phyloP scores from a whole-genome alignment of 139 green algal species.

The Chlamydomonas incerta region DNA sequence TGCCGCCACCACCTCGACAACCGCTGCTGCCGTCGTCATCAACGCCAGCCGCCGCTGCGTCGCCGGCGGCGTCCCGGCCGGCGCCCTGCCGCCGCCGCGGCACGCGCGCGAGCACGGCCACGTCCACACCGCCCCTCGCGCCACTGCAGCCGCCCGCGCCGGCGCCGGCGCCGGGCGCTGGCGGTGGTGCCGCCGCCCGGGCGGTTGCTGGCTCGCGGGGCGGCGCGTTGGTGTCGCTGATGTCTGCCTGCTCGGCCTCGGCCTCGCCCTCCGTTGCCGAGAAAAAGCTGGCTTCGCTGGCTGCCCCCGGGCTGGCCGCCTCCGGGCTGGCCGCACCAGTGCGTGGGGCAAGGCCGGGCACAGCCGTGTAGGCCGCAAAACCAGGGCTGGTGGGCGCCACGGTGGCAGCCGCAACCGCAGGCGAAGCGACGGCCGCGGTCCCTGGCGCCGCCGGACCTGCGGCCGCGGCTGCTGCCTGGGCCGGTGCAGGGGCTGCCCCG shows the following conservation, averaged over 20 bases:
- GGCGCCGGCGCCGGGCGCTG: neutral
- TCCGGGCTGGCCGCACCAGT: neutral
- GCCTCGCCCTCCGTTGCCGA: neutral
- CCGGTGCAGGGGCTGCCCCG: no score
- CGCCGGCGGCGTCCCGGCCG: neutral
- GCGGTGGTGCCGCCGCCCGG: neutral
- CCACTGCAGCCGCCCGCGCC: neutral
- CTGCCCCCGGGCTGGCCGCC: neutral
- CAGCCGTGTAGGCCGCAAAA: no score
- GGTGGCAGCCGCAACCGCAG: no score
- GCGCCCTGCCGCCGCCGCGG: conserved; percentile 3
- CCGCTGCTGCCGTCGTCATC: neutral
- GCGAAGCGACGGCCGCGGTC: no score
- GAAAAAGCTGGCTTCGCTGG: neutral
- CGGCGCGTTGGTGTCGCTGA: neutral
- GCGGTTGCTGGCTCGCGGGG: neutral
- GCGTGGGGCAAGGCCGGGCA: no score
- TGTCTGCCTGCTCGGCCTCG: no score
- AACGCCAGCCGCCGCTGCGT: neutral
- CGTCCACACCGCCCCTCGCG: no score
- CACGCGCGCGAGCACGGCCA: neutral
- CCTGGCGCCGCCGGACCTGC: no score
- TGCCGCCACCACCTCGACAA: neutral
- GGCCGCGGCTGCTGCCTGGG: no score
- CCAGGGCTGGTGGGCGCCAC: no score